Percentiles rank a stretch among this genome's conserved stretches.
Evolutionary conservation across 176 grass and related monocot genomes (phyloP).

Genomic region (Carex scoparia): DNA sequence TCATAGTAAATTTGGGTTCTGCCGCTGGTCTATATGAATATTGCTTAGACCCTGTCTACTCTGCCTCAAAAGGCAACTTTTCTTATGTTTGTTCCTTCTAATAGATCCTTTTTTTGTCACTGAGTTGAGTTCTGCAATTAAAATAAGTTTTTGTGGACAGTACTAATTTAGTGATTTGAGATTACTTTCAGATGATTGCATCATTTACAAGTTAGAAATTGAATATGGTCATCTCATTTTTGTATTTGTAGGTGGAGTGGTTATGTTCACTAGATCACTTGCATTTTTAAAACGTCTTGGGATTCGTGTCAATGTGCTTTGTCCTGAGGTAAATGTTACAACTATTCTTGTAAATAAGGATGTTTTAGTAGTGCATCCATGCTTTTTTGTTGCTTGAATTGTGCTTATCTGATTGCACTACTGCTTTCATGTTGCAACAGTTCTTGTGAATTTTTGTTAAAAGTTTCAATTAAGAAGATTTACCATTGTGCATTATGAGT

Average conservation of each 20-base stretch:
- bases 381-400: not conserved
- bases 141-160: not conserved
- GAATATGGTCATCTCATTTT: not conserved
- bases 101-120: not conserved
- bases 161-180: not conserved
- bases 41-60: constrained; percentile 70
- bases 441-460: constrained; percentile 1
- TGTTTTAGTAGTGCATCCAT: not conserved
- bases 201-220: not conserved
- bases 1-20: constrained; percentile 93
- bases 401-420: not conserved
- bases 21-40: constrained; percentile 85
- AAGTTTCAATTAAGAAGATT: not conserved
- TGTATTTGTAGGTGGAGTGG: constrained; percentile 63
- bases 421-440: not conserved
- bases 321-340: constrained; percentile 63
- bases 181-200: not conserved
- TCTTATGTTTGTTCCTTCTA: not conserved
- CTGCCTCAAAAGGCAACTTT: constrained; percentile 71
- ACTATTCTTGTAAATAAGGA: not conserved
- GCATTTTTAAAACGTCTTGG: constrained; percentile 61
- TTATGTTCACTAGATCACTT: constrained; percentile 93
- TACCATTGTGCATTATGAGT: not conserved
- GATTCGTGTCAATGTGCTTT: constrained; percentile 89
- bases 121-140: not conserved